Base-by-base conservation (phyloP, 495 filamentous ascomycete species). In the Penicillium taxi region DNA sequence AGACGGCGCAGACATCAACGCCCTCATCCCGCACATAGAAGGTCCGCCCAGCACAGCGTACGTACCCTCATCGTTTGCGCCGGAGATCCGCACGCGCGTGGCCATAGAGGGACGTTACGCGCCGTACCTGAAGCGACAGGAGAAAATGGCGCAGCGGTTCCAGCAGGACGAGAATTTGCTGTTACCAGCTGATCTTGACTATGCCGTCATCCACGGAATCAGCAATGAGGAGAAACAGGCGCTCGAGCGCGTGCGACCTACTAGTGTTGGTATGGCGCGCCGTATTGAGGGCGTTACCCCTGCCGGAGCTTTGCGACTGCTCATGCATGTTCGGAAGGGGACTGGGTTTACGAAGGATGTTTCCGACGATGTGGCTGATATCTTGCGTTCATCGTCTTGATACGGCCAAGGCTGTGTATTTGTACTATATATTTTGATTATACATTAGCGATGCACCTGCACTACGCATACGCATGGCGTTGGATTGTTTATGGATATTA, bases 231-330 rank as follows among this genome's bases (percentile, higher is more conserved):
- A 96, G 67, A 75, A 70, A 47, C 61, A 69, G 8, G 71, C 80
- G 5, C 70, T 98, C n/a, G 64, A 73, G 21, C 64, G 64, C 15
- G 77, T 86, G 7, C 59, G 77, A 26, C 91, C 91, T 4, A 84
- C 87, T 51, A 90, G 73, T 32, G 61, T 98, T 16, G 93, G 86
- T 2, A 89, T 94, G 78, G 89, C 90, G 12, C 64, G 86, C 32
- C 64, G 93, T 7, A 76, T 94, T 33, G 91, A 98, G 58, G 90
- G 91, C 2, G 71, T 85, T 14, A 74, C 72, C 11, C 71, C 71
- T 11, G 56, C 60, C 9, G 71, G 71, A 24, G 63, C 67, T 1
- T 40, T 75, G 37, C 47, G 63, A 12, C 41, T 75, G 27, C 46
- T 75, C 23, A 60, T 64, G 40, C 61, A 70, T 51, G 61, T 67